Base-by-base conservation (phyloP, 2,329 filamentous ascomycete species). In the Cordyceps fumosorosea region DNA sequence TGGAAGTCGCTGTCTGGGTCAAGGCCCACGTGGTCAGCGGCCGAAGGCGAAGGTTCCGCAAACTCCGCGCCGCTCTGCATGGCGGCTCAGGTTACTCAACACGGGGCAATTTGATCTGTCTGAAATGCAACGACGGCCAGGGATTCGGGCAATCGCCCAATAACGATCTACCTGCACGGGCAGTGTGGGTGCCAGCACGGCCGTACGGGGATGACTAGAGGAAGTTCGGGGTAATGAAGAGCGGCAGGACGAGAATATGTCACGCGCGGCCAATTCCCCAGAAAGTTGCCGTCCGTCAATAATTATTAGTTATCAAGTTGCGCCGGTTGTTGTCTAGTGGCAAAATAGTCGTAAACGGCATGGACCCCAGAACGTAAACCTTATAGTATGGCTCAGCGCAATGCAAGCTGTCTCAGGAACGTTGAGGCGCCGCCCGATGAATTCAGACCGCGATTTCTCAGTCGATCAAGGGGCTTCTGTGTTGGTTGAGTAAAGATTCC, bases 1-100 rank as follows among this genome's bases (percentile, higher is more conserved):
- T 79, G 76, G 60, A 80, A 79, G 68, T 82, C 81, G 70, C 80
- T 84, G 58, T 82, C 80, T 54, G 67, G 72, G 58, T 79, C 72
- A 65, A 69, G 68, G 54, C 66, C 70, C 63, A 74, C 73, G 65
- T 70, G 72, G 63, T 67, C 69, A 65, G 69, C 68, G 64, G 68
- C 69, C 47, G 66, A 60, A 57, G 64, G 66, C 53, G 65, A 71
- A 56, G 60, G 63, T 52, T 60, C 65, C 62, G 67, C 65, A 56
- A 56, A 20, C 24, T 62, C 52, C 34, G 53, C 24, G 37, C 60
- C 26, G 20, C 22, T 32, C 16, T 29, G 52, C 60, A 62, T 62
- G 7, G 34, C 53, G 20, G 53, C 53, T 54, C 57, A 40, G 57
- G 40, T 37, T 44, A 48, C 50, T 34, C 50, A 54, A 47, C 26